Conservation (phyloP, 805 yeast species). For the Lipomyces yamadae region DNA sequence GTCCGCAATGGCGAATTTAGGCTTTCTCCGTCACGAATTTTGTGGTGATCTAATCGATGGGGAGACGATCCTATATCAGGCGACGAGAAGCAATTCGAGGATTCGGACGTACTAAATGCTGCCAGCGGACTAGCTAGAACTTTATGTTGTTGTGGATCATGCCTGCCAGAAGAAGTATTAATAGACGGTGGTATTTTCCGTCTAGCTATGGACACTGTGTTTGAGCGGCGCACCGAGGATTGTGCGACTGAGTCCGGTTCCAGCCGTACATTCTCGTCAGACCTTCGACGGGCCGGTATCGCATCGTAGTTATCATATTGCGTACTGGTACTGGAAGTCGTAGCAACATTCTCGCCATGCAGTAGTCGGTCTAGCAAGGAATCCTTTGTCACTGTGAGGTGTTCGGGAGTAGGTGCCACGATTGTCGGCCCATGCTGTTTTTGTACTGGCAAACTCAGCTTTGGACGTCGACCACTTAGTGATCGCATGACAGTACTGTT, state of each 20-base stretch:
- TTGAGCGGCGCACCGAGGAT: not conserved
- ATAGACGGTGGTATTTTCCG: not conserved
- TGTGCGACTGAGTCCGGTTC: not conserved
- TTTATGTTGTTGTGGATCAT: not conserved
- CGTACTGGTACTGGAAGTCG: slow-evolving; percentile 13
- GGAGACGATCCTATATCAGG: not conserved
- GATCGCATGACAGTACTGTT: slow-evolving; percentile 20
- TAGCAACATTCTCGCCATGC: slow-evolving; percentile 29
- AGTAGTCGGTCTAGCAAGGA: slow-evolving; percentile 30
- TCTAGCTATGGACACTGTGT: not conserved
- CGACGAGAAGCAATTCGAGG: not conserved
- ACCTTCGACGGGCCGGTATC: not conserved
- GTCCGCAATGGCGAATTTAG: not conserved
- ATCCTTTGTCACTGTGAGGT: slow-evolving; percentile 26
- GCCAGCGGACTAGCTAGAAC: not conserved
- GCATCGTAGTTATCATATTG: not conserved
- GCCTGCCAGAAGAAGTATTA: not conserved
- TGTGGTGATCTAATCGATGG: not conserved
- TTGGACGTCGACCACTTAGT: not conserved
- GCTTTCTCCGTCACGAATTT: not conserved
- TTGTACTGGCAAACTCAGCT: not conserved
- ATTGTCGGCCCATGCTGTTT: not conserved
- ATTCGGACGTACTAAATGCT: not conserved
- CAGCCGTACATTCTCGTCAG: not conserved
- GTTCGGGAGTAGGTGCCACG: slow-evolving; percentile 15